Conservation (phyloP, 2,329 filamentous ascomycete genomes). For the Trichoderma breve region DNA sequence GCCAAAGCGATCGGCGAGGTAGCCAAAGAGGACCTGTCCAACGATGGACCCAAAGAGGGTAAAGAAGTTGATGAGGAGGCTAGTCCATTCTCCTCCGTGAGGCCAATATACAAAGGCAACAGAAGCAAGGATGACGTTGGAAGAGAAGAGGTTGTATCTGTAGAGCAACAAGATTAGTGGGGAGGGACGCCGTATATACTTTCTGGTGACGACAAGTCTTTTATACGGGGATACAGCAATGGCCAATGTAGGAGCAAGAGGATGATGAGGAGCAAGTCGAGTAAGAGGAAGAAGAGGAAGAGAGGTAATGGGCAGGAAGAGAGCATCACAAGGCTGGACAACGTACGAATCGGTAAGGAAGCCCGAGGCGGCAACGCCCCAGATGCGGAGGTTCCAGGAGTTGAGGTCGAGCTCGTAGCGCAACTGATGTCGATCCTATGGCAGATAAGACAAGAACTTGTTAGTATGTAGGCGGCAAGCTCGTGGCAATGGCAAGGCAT, state of each 20-base stretch:
- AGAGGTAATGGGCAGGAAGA: neutral
- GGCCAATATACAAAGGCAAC: conserved; percentile 54
- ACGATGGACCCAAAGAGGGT: conserved; percentile 52
- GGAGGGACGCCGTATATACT: neutral
- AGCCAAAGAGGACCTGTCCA: conserved; percentile 53
- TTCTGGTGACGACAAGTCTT: neutral
- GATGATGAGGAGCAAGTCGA: neutral
- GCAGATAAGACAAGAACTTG: neutral
- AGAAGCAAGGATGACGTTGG: conserved; percentile 53
- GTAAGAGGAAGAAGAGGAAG: neutral
- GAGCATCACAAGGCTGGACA: neutral
- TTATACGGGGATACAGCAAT: neutral
- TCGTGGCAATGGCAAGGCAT: neutral
- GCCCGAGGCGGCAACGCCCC: conserved; percentile 54
- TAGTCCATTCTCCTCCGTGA: conserved; percentile 43
- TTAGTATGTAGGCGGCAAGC: neutral
- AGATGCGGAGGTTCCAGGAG: conserved; percentile 54
- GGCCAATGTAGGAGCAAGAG: neutral
- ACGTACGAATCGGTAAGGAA: conserved; percentile 54
- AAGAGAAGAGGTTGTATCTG: conserved; percentile 55
- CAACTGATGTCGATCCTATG: conserved; percentile 50
- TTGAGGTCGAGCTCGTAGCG: conserved; percentile 55
- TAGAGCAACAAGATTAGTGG: neutral
- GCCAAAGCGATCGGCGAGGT: conserved; percentile 54
- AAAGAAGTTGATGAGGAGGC: conserved; percentile 51